These are phyloP conservation scores for Thalassiosira hispida DNA, from an alignment of 352 stramenopile genomes.

Conservation along the genomic window DNA sequence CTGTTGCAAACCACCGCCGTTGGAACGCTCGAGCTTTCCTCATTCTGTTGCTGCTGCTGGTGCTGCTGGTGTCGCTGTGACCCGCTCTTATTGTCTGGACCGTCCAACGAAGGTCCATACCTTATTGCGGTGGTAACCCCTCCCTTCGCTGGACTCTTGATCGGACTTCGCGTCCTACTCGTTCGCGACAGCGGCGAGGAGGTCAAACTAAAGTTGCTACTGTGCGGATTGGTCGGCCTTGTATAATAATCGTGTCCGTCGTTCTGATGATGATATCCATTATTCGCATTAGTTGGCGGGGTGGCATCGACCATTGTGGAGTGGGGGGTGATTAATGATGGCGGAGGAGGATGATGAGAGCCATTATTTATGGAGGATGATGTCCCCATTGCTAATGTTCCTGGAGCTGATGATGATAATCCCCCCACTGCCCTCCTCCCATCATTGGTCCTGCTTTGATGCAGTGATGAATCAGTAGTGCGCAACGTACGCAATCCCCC, in stretches of 20 bases:
- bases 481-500: background rate
- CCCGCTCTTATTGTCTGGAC: background rate
- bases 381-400: background rate
- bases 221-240: conserved; percentile 18
- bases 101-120: no score
- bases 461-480: background rate
- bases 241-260: background rate
- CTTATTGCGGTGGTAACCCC: no score
- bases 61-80: background rate
- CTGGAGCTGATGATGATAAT: no score
- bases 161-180: no score
- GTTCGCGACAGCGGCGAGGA: no score
- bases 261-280: background rate
- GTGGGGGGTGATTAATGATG: conserved; percentile 16
- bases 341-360: background rate
- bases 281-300: background rate
- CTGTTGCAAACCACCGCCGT: no score
- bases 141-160: no score
- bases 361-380: no score
- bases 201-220: conserved; percentile 19
- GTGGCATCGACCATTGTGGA: background rate
- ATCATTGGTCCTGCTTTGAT: background rate
- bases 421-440: background rate
- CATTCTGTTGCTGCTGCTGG: no score
- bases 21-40: background rate